These are phyloP conservation scores for Mucor plumbeus DNA, from an alignment of 371 early-diverging fungal genomes.

Conservation along the genomic window DNA sequence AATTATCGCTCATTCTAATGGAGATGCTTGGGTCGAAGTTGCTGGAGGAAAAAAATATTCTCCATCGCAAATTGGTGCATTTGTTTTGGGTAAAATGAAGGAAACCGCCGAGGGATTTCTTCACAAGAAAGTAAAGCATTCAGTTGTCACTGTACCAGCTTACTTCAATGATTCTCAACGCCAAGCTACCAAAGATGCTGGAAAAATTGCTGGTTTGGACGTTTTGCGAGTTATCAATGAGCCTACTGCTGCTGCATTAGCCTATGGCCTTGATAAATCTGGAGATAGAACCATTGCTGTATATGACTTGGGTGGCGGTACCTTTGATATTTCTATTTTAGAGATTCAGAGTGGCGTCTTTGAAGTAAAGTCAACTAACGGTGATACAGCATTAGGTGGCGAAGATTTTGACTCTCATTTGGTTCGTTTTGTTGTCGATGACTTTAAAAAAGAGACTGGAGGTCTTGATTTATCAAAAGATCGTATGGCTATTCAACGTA, in stretches of 20 bases:
- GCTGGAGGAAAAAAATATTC: conserved; percentile 90
- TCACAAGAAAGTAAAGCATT: conserved; percentile 85
- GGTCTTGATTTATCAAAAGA: conserved; percentile 77
- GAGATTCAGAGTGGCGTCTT: conserved; percentile 96
- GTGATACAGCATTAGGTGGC: conserved; percentile 96
- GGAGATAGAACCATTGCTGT: conserved; percentile 82
- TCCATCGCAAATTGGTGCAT: conserved; percentile 95
- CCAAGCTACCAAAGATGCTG: conserved; percentile 99
- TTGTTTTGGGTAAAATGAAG: conserved; percentile 96
- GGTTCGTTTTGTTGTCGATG: conserved; percentile 77
- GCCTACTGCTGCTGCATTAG: conserved; percentile 99
- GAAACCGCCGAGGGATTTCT: conserved; percentile 90
- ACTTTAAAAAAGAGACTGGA: conserved; percentile 83
- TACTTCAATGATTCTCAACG: conserved; percentile 97
- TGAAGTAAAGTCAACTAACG: conserved; percentile 94
- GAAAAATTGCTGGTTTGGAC: conserved; percentile 94
- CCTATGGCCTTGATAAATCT: conserved; percentile 97
- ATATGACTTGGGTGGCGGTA: conserved; percentile 97
- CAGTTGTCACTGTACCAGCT: conserved; percentile 88
- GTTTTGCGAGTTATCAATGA: conserved; percentile 99
- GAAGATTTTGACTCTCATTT: conserved; percentile 95
- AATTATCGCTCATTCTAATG: conserved; percentile 88
- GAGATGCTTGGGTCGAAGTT: conserved; percentile 94
- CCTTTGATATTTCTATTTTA: conserved; percentile 97
- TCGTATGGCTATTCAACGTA: conserved; percentile 86